These are phyloP conservation scores for Fusarium coffeatum DNA, from an alignment of 2,329 filamentous ascomycete species.

Conservation along the genomic window DNA sequence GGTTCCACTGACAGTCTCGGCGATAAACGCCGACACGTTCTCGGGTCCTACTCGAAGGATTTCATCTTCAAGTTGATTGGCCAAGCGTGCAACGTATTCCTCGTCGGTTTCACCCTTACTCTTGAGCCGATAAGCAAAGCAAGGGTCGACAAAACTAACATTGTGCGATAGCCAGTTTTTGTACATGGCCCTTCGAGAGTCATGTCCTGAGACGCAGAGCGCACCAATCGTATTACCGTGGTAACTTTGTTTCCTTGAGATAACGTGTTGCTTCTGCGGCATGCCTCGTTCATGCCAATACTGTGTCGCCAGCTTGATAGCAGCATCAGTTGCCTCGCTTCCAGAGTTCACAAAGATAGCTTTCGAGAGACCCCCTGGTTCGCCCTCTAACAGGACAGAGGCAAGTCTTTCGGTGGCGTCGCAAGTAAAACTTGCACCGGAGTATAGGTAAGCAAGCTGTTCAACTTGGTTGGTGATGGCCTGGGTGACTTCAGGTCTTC, in stretches of 20 bases:
- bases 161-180: constrained; percentile 31
- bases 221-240: constrained; percentile 64
- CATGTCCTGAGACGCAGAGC: constrained; percentile 53
- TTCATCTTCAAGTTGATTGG: background rate
- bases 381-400: constrained; percentile 39
- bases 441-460: constrained; percentile 28
- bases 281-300: constrained; percentile 58
- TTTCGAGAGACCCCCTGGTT: constrained; percentile 5
- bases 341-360: constrained; percentile 9
- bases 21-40: constrained; percentile 8
- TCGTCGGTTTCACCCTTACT: constrained; percentile 38
- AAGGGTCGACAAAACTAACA: constrained; percentile 42
- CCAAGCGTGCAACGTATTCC: background rate
- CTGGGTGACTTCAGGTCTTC: background rate
- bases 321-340: constrained; percentile 3
- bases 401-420: constrained; percentile 48
- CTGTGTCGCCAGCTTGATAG: constrained; percentile 7
- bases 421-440: constrained; percentile 32
- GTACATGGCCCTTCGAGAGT: constrained; percentile 25
- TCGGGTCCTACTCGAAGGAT: background rate
- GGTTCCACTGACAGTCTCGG: constrained; percentile 15
- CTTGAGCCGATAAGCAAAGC: constrained; percentile 33
- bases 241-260: constrained; percentile 58
- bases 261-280: constrained; percentile 54
- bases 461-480: constrained; percentile 10